Evolutionary conservation across 306 rosid genomes (phyloP).

Genomic region (Cucurbita maxima): DNA sequence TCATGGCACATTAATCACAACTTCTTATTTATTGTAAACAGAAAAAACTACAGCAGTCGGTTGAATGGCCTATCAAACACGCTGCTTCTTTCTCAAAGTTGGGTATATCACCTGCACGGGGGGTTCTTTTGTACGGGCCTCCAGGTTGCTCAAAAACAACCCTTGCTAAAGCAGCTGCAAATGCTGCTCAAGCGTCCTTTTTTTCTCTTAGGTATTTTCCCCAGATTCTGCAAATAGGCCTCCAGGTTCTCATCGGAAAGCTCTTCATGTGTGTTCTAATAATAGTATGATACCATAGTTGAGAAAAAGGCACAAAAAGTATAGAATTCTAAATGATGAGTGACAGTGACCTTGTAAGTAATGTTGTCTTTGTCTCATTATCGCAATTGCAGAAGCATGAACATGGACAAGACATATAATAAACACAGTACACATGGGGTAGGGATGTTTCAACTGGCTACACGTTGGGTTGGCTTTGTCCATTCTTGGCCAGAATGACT

Average conservation of each 20-base stretch:
- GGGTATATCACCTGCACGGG: constrained; percentile 77
- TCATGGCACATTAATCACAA: neutral
- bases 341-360: neutral
- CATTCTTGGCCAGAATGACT: neutral
- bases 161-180: constrained; percentile 90
- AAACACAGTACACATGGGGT: neutral
- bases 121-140: constrained; percentile 93
- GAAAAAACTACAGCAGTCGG: constrained; percentile 81
- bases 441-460: neutral
- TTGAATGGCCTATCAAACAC: constrained; percentile 88
- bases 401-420: neutral
- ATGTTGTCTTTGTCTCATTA: neutral
- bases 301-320: neutral
- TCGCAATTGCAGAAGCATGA: neutral
- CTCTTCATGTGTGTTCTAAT: neutral
- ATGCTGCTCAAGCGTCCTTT: constrained; percentile 85
- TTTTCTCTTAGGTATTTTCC: constrained; percentile 66
- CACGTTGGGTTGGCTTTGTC: neutral
- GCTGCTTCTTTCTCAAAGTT: constrained; percentile 49
- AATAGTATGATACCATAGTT: neutral
- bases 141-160: constrained; percentile 97
- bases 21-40: constrained; percentile 16
- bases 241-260: neutral
- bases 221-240: neutral
- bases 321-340: neutral